Evolutionary conservation across 169 alveolate species (phyloP).

Genomic region (Sarcocystis neurona): DNA sequence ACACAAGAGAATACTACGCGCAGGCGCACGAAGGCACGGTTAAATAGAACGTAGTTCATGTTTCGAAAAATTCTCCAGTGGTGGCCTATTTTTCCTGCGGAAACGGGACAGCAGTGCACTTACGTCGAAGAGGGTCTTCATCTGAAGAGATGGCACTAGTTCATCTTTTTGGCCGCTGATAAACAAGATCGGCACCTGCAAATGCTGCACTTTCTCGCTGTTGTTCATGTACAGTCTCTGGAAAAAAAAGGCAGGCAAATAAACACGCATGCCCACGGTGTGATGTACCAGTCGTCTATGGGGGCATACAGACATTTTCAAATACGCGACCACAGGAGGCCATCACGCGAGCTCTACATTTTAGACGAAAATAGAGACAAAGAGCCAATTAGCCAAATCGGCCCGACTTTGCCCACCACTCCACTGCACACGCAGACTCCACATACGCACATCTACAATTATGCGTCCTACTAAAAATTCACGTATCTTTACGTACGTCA

Average conservation of each 20-base stretch:
- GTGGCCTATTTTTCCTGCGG: not conserved
- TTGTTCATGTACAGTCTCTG: slow-evolving; percentile 14
- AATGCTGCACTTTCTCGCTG: slow-evolving; percentile 38
- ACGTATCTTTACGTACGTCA: no score
- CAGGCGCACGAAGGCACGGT: not conserved
- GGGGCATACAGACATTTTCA: not conserved
- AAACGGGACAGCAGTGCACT: not conserved
- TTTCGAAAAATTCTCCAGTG: not conserved
- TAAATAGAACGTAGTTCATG: not conserved
- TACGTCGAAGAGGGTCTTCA: slow-evolving; percentile 47
- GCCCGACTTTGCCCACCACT: no score
- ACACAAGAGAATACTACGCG: not conserved
- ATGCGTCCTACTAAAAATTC: no score
- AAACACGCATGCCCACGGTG: not conserved
- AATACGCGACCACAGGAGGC: no score
- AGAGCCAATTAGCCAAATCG: no score
- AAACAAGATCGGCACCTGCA: slow-evolving; percentile 53
- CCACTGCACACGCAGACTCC: no score
- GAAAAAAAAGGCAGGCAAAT: not conserved
- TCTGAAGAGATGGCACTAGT: slow-evolving; percentile 53
- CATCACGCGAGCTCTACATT: no score
- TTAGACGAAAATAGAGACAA: no score
- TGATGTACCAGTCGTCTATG: not conserved
- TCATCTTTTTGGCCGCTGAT: slow-evolving; percentile 49
- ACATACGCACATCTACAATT: no score